Evolutionary conservation across 306 rosid genomes (phyloP), one percentile per base, ranked within the genome.

Genomic region (Cercis canadensis): DNA sequence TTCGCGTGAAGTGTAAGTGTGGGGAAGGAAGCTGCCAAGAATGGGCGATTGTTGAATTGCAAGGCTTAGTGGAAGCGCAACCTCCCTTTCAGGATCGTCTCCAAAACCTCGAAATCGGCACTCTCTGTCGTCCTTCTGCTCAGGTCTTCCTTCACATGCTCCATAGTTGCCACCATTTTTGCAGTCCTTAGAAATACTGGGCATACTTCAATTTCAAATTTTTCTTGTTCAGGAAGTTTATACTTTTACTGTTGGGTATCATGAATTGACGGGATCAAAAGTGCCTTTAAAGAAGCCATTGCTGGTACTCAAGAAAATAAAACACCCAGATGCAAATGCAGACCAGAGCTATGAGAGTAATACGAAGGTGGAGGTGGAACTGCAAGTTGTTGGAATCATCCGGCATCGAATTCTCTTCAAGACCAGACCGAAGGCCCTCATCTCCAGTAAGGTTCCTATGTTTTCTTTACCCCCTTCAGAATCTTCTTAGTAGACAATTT

Each of bases 211-310:
- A 10, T 43, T 43, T 43, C 49, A 10, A 43, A 8, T 43, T 11
- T 43, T 54, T 14, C 51, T 55, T 57, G 57, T 29, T 36, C 77
- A 87, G 95, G 95, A 89, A 83, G 78, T 67, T 1, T 90, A 87
- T 82, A 86, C 96, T 13, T 84, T 90, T 62, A 88, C 90, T 5
- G 70, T 94, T 41, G 98, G 96, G 56, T 94, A 90, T 67, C 98
- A 90, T 43, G 97, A 94, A 70, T 70, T 94, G 84, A 78, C 89
- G 8, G 98, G 98, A 66, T 82, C 88, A 12, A 94, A 89, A 70
- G 78, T 87, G 52, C 67, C 92, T 19, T 73, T 94, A 65, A 94
- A 86, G 87, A 94, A 94, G 73, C 97, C 98, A 9, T 16, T 81
- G 69, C 64, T 90, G 80, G 97, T 90, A 71, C 78, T 94, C 69